Percentiles rank a stretch among this genome's conserved stretches.
Evolutionary conservation across 2,329 filamentous ascomycete genomes (phyloP).

Genomic region (Aspergillus texensis): DNA sequence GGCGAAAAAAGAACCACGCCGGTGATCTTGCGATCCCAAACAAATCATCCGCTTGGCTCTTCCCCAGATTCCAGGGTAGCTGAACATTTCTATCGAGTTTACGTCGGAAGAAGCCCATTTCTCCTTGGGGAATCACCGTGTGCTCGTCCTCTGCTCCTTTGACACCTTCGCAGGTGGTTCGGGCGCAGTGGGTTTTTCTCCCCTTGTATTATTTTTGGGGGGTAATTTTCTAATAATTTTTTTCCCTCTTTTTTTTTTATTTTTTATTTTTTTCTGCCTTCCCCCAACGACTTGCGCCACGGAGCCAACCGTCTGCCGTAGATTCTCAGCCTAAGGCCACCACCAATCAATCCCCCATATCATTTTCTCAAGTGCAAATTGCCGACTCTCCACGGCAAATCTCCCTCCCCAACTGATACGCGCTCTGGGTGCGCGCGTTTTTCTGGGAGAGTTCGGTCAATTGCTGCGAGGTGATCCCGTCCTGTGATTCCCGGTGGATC

Average conservation of each 20-base stretch:
- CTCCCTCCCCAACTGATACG: background rate
- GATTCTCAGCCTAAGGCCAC: conserved; percentile 1
- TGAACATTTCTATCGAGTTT: background rate
- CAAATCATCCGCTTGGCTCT: conserved; percentile 17
- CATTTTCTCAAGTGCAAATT: background rate
- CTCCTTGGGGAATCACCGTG: background rate
- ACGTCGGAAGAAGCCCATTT: background rate
- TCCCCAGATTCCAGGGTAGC: conserved; percentile 1
- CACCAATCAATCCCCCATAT: background rate
- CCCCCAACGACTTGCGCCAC: conserved; percentile 1
- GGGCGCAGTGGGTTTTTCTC: conserved; percentile 2
- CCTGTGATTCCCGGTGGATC: background rate
- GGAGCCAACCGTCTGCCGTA: background rate
- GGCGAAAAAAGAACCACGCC: conserved; percentile 23
- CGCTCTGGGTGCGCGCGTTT: background rate
- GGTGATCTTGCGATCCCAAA: conserved; percentile 17
- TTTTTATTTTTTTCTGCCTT: conserved; percentile 2
- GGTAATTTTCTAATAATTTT: background rate
- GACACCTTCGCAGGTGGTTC: background rate
- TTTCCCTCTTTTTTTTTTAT: conserved; percentile 4
- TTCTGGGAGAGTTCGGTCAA: background rate
- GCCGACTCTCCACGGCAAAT: conserved; percentile 1
- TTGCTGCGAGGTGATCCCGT: background rate
- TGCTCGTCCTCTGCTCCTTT: background rate
- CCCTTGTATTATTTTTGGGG: background rate